Percentiles rank a stretch among this genome's conserved stretches.
These are phyloP conservation scores for Leishmania amazonensis DNA, from an alignment of 208 protist species.

Conservation along the genomic window DNA sequence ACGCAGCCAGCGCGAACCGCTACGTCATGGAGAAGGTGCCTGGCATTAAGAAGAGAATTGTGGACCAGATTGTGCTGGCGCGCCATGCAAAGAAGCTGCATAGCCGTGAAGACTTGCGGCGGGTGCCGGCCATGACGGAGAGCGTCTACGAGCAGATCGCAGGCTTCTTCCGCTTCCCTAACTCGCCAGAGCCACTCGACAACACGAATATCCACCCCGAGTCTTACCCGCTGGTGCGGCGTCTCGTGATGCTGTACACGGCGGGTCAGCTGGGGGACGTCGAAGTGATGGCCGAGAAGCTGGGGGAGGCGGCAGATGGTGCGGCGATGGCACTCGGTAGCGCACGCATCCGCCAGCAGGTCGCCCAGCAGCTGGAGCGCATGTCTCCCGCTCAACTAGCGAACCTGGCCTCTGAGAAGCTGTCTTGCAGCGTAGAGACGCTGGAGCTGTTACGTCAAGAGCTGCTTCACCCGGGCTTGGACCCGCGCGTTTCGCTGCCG, in stretches of 20 bases:
- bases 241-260: constrained; percentile 42
- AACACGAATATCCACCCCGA: constrained; percentile 87
- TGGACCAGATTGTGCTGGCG: constrained; percentile 82
- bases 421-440: constrained; percentile 65
- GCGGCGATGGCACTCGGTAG: neutral
- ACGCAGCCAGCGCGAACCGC: constrained; percentile 67
- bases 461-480: constrained; percentile 64
- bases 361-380: constrained; percentile 16
- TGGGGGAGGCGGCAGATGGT: neutral
- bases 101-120: constrained; percentile 77
- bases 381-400: constrained; percentile 22
- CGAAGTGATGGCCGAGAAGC: neutral
- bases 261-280: constrained; percentile 14
- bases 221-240: constrained; percentile 63
- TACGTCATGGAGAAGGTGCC: constrained; percentile 87
- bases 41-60: constrained; percentile 62
- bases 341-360: constrained; percentile 17
- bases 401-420: constrained; percentile 19
- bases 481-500: constrained; percentile 70
- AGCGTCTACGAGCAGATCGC: constrained; percentile 73
- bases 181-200: constrained; percentile 82
- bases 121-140: constrained; percentile 79
- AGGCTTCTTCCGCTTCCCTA: constrained; percentile 90
- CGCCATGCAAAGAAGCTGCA: constrained; percentile 54
- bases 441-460: constrained; percentile 61